Evolutionary conservation across 2,329 filamentous ascomycete species (phyloP), one percentile per base, ranked within the genome.

Genomic region (Phaeomoniella chlamydospora): DNA sequence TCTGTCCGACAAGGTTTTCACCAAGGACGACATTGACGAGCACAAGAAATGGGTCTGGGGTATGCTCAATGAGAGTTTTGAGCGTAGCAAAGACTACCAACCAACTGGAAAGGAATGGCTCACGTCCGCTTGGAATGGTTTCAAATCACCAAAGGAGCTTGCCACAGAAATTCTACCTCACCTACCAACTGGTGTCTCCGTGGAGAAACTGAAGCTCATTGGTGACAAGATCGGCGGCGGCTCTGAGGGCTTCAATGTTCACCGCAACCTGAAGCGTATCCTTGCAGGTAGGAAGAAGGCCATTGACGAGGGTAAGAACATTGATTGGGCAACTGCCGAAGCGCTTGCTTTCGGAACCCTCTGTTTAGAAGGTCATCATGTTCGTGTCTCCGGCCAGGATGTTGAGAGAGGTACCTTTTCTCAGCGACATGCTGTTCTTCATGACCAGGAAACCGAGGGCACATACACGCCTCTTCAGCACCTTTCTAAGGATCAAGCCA

Each of bases 1-100:
- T 37, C 69, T 94, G 31, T 70, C 85, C 43, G 87, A 94, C 53
- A 85, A 87, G 49, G 93, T 83, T 37, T 98, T 98, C 65, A 94
- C 84, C 47, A 88, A 94, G 66, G 87, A 90, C 51, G 90, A 98
- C 55, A 80, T 98, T 41, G 88, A 98, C 40, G 90, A 98, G 70
- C 90, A 98, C 72, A 94, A 93, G 72, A 83, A 92, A 59, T 98
- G 90, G 90, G 90, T 96, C 41, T 98, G 88, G 90, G 83, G 83
- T 43, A 96, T 96, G 87, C 72, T 98, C 39, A 88, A 94, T 54
- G 88, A 96, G 60, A 94, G 86, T 65, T 98, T 96, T 61, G 72
- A 85, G 51, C 86, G 88, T 62, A 94, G 87, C 62, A 96, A 92
- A 64, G 88, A 98, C 52, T 98, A 98, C 64, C 81, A 88, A 59